Base-by-base conservation (phyloP, 164 flowering plant species). In the Umbilicus rupestris region DNA sequence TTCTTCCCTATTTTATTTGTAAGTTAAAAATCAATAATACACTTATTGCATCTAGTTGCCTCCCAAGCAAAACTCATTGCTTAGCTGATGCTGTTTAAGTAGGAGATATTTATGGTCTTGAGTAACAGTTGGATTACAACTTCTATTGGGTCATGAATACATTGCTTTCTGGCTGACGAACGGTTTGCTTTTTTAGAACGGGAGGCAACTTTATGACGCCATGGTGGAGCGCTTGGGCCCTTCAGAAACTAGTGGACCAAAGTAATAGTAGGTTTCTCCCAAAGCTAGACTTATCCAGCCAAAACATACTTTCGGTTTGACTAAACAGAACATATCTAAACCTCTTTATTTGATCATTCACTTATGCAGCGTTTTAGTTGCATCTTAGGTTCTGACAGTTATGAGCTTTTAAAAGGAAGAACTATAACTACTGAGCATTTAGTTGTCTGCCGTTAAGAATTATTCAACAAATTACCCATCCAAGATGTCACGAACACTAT, bases 151-250 rank as follows among this genome's bases (percentile, higher is more conserved):
- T 58, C 11, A 6, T 41, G 14, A 7, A 39, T 39, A 1, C 2
- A n/a, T 4, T 57, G 37, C 16, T n/a, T 39, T 55, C 9, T 30
- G 45, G 6, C 59, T 20, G 50, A 33, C 5, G 59, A 16, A 67
- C 46, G 41, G 35, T 64, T 11, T 42, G 52, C 15, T 4, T 19
- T n/a, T 58, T 26, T 65, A 93, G 98, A 87, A 90, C 59, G 97
- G 97, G 50, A 90, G 82, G 79, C 97, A 93, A 73, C 89, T 93
- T 14, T 93, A 90, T 44, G 90, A 93, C 75, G 89, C 83, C 39
- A 90, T 93, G 96, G 90, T 93, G 74, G 98, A 90, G 79, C 79
- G 98, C 70, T 91, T 93, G 64, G 98, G 98, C 22, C 86, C 96
- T 70, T 90, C 97, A 1, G 79, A 90, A 79, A 93, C 88, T n/a